Evolutionary conservation across 2,329 filamentous ascomycete species (phyloP), one percentile per base, ranked within the genome.

Genomic region (Talaromyces pinophilus): DNA sequence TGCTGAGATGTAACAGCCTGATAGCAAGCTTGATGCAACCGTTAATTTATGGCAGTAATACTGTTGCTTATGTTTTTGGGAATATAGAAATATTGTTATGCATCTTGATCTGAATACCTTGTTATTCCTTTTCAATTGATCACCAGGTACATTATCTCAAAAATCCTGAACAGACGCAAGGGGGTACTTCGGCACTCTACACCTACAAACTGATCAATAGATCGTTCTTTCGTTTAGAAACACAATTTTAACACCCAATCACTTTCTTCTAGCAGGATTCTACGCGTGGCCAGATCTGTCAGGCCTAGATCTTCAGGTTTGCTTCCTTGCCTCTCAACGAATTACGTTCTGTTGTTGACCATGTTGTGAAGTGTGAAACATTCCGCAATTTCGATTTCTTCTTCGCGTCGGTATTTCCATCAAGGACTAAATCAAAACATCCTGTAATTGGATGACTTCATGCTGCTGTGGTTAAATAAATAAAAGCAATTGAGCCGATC

Each of bases 341-440:
- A 57, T 46, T 33, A 48, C 42, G 19, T 57, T 25, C 13, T 28
- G 33, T 54, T 52, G 46, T 17, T 63, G 62, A 55, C 35, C 22
- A 44, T 63, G 62, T 33, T 57, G 25, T 35, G 62, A 44, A 19
- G 28, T 19, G 50, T 19, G 22, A 15, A 63, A 40, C 62, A 63
- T 63, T 63, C 62, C 62, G 50, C 38, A 63, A 63, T 63, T 33
- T 63, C 62, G 15, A 33, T 15, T 63, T 15, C 6, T 17, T 15
- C 50, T 52, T 59, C 64, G 64, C 54, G 65, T 66, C 42, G 61
- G 54, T 30, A 63, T 66, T 63, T 66, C 28, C 59, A 54, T 25
- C 59, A 62, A 66, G 30, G 44, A 59, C 13, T 48, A 46, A 62
- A 54, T 30, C 59, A 46, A 50, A 38, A 66, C 40, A 55, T 46